Percentiles rank a stretch among this genome's conserved stretches.
Evolutionary conservation across 768 basidiomycete genomes (phyloP).

Genomic region (Xerocomus spinulosus): DNA sequence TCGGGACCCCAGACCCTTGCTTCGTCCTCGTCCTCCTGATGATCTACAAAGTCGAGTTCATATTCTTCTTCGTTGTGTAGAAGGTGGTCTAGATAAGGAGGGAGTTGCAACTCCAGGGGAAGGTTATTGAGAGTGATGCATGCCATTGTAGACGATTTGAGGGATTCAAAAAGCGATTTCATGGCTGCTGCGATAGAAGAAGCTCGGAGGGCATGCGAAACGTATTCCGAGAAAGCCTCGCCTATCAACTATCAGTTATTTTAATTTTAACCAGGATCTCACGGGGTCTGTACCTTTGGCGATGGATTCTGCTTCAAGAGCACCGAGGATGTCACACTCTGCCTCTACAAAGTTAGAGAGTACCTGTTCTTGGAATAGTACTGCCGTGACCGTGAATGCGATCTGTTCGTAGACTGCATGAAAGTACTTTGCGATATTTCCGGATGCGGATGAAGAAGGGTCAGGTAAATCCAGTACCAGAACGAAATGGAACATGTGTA

Average conservation of each 20-base stretch:
- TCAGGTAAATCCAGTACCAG: constrained; percentile 87
- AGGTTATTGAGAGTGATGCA: constrained; percentile 75
- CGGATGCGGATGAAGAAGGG: constrained; percentile 77
- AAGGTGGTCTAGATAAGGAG: constrained; percentile 70
- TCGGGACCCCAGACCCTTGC: constrained; percentile 60
- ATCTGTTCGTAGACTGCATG: constrained; percentile 88
- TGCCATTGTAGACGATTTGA: constrained; percentile 72
- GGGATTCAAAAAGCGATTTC: constrained; percentile 71
- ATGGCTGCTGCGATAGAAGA: constrained; percentile 79
- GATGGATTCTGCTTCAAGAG: constrained; percentile 66
- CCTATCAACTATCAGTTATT: constrained; percentile 37
- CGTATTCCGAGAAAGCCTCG: constrained; percentile 53
- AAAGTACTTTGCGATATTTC: constrained; percentile 73
- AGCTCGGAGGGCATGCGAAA: constrained; percentile 51
- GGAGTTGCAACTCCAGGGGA: constrained; percentile 81
- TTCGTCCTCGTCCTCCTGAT: constrained; percentile 50
- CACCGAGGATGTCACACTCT: constrained; percentile 68
- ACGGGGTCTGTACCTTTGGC: constrained; percentile 56
- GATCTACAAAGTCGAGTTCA: constrained; percentile 47
- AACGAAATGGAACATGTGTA: constrained; percentile 81
- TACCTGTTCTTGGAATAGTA: constrained; percentile 88
- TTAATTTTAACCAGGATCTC: neutral
- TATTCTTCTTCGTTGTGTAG: constrained; percentile 62
- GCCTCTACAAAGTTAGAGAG: constrained; percentile 78
- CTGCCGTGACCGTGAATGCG: constrained; percentile 86